Evolutionary conservation across 139 green algal genomes (phyloP).

Genomic region (Chlorella vulgaris): DNA sequence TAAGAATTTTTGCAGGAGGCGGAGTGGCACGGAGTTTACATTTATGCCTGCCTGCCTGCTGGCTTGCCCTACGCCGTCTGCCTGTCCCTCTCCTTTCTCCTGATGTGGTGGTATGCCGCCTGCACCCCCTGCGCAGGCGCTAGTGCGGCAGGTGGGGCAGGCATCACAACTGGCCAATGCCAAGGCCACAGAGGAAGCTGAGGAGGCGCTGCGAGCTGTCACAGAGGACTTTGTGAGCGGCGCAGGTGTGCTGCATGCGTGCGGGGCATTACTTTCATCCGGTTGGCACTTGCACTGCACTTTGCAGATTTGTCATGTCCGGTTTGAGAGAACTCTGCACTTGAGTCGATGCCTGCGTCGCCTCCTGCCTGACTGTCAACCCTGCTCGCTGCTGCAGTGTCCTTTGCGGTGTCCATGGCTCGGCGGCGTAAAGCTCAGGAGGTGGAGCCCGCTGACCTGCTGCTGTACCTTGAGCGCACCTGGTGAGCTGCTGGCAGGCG

Average conservation of each 20-base stretch:
- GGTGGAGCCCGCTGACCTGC: slow-evolving; percentile 40
- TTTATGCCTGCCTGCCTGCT: not conserved
- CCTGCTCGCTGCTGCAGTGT: not conserved
- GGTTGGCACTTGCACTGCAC: not conserved
- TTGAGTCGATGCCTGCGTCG: not conserved
- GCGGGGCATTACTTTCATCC: not conserved
- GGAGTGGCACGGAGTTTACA: too few species aligned
- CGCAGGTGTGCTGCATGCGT: not conserved
- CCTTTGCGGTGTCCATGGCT: slow-evolving; percentile 45
- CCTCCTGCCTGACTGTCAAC: not conserved
- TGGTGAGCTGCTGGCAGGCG: slow-evolving; percentile 23
- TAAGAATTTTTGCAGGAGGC: too few species aligned
- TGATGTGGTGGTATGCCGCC: too few species aligned
- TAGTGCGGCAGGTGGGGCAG: slow-evolving; percentile 29
- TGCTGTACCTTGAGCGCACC: slow-evolving; percentile 42
- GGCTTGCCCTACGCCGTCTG: too few species aligned
- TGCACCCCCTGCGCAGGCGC: too few species aligned
- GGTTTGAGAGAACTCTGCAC: not conserved
- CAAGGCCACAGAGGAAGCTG: slow-evolving; percentile 3
- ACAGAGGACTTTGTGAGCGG: slow-evolving; percentile 38
- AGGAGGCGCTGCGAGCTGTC: slow-evolving; percentile 29
- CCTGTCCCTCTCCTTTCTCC: too few species aligned
- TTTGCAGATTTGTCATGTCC: not conserved
- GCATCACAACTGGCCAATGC: not conserved
- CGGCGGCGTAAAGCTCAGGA: slow-evolving; percentile 18